Evolutionary conservation across 176 grass and related monocot species (phyloP), one percentile per base, ranked within the genome.

Genomic region (Phoenix roebelenii): DNA sequence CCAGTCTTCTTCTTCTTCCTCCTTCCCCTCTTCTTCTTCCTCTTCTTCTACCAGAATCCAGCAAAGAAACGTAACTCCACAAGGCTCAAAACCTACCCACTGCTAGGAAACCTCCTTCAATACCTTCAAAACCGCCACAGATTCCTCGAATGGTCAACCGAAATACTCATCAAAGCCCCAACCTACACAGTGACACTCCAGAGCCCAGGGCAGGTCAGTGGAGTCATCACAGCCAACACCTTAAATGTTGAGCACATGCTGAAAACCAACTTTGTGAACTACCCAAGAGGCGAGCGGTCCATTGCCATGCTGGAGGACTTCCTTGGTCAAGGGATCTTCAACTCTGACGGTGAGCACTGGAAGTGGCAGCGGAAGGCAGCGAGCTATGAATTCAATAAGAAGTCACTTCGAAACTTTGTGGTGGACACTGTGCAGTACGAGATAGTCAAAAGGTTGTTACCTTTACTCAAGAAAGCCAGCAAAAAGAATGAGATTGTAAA

Each of bases 251-350:
- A 95, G 25, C 77, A 95, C 69, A 53, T 89, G 3, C 15, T 70
- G 3, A 83, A 76, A 59, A 66, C 74, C 66, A 80, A 80, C 72
- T 81, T 75, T 16, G 70, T 18, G 5, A 83, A 81, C 70, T 95
- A 89, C 70, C 82, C 82, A 4, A 89, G 85, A 59, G 82, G 82
- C 0, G 51, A 72, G 20, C 59, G 65, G 49, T 4, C 70, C 3
- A 70, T 70, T 3, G 62, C 79, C 23, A 24, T 74, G 64, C 22
- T 89, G 22, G 51, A 72, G 20, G 90, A 95, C 69, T 77, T 89
- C 23, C 77, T 95, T 0, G 90, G 90, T 25, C 70, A 71, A 3
- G 82, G 90, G 65, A 89, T 95, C 60, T 89, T 95, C 74, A 89
- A 83, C 60, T 75, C 82, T 17, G 73, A 89, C 29, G 85, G 85